Conservation (phyloP, 305 asterid genomes). For the Rubia peregrina region DNA sequence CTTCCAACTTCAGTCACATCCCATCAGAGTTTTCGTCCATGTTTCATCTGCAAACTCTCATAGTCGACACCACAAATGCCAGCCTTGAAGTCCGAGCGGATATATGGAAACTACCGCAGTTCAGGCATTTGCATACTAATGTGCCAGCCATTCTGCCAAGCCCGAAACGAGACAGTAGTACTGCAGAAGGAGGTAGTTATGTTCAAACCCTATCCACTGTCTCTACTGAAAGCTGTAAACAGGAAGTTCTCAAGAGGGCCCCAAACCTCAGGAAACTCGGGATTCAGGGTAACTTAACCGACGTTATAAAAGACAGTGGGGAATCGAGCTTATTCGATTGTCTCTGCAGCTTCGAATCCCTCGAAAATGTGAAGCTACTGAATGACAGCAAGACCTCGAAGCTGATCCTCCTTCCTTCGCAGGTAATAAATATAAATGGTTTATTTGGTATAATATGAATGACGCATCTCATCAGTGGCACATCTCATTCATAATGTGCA, state of each 20-base stretch:
- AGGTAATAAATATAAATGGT: too few species aligned
- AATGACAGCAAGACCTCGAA: neutral
- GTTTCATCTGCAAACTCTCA: neutral
- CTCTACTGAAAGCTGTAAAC: slow-evolving; percentile 9
- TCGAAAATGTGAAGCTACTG: slow-evolving; percentile 17
- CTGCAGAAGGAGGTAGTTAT: neutral
- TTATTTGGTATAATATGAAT: too few species aligned
- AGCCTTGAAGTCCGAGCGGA: neutral
- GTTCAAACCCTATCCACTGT: slow-evolving; percentile 16
- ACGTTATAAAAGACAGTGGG: neutral
- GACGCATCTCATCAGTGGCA: too few species aligned
- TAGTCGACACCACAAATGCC: neutral
- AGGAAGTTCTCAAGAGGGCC: neutral
- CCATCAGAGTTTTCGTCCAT: neutral
- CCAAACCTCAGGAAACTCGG: slow-evolving; percentile 17
- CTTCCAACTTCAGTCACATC: neutral
- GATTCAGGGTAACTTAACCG: slow-evolving; percentile 6
- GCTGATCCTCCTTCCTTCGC: neutral
- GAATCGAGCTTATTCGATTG: neutral
- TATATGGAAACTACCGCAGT: neutral
- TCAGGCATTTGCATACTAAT: slow-evolving; percentile 7
- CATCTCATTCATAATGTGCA: too few species aligned
- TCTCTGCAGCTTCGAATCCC: neutral
- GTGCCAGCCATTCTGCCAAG: neutral
- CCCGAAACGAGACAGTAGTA: neutral